Evolutionary conservation across 2,329 filamentous ascomycete genomes (phyloP), one percentile per base, ranked within the genome.

Genomic region (Phaeomoniella chlamydospora): DNA sequence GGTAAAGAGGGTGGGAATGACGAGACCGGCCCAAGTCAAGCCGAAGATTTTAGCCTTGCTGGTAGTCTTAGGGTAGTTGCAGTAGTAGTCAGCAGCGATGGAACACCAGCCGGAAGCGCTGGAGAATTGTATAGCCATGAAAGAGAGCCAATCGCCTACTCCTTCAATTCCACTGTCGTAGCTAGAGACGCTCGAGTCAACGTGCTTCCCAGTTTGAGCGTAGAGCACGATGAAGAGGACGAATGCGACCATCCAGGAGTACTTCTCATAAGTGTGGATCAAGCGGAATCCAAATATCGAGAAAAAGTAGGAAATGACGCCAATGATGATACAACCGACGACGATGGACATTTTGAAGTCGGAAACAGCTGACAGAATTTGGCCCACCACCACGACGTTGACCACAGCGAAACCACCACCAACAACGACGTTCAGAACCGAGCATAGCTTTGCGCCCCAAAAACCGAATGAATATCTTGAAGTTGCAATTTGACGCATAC

Each of bases 211-310:
- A 2, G 63, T 57, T 49, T 67, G 53, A 12, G 59, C 64, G 35
- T 67, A 59, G 37, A 69, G 59, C 37, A 69, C 52, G 39, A 61
- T 52, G 44, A 68, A 56, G 22, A 52, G 42, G 11, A 53, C 44
- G 39, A 52, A 51, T 26, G 44, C 47, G 13, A 49, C 36, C 16
- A 51, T 44, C 51, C 51, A 54, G 13, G 46, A 48, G 35, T 51
- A 54, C 30, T 50, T 48, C 32, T 53, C 49, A 18, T 50, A 51
- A 5, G 43, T 42, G 33, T 53, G 45, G 29, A 54, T 49, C 13
- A 45, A 43, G n/a, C 41, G 44, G 29, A 53, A 45, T 5, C 51
- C 51, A 19, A 54, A 46, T 26, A 50, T 43, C n/a, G 46, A 48
- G 18, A 54, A 40, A 5, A 46, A 31, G 30, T 52, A 47, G 33